A percentile compares a stretch with the other conserved stretches of the same genome.
Conservation (phyloP, 2,329 filamentous ascomycete species). For the Penicillium sp. region DNA sequence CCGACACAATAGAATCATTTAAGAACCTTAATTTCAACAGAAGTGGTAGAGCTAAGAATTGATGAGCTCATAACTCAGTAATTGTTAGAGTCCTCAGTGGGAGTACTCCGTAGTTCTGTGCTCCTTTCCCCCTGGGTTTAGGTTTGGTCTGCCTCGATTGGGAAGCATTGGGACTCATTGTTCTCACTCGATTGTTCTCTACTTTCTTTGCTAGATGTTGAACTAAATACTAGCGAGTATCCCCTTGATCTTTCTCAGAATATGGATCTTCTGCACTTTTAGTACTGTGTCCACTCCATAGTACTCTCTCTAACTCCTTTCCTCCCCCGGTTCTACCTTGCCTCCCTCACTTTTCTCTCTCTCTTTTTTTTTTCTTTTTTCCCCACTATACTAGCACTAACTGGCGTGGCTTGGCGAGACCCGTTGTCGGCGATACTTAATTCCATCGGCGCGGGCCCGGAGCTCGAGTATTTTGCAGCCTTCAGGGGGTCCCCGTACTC, state of each 20-base stretch:
- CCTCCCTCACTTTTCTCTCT: background rate
- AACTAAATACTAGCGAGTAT: background rate
- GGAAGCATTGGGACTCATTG: background rate
- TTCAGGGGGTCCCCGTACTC: slow-evolving; percentile 33
- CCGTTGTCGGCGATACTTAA: slow-evolving; percentile 36
- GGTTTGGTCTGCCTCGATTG: background rate
- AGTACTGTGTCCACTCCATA: background rate
- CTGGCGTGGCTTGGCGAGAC: slow-evolving; percentile 29
- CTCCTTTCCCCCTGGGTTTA: slow-evolving; percentile 1
- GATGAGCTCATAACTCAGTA: background rate
- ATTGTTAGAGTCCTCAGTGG: background rate
- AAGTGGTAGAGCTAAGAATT: background rate
- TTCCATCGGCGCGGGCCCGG: slow-evolving; percentile 32
- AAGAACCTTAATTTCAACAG: background rate
- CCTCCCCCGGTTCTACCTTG: too few relatives aligned
- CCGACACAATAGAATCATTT: background rate
- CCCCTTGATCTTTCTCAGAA: background rate
- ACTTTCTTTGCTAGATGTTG: background rate
- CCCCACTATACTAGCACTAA: slow-evolving; percentile 15
- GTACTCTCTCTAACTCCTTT: background rate
- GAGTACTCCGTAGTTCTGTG: background rate
- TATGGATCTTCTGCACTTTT: background rate
- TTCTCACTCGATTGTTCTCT: background rate
- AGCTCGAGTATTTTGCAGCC: slow-evolving; percentile 34
- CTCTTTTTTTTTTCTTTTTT: background rate